Percentiles rank a stretch among this genome's conserved stretches.
Conservation (phyloP, 2,329 filamentous ascomycete genomes). For the Coleophoma cylindrospora region DNA sequence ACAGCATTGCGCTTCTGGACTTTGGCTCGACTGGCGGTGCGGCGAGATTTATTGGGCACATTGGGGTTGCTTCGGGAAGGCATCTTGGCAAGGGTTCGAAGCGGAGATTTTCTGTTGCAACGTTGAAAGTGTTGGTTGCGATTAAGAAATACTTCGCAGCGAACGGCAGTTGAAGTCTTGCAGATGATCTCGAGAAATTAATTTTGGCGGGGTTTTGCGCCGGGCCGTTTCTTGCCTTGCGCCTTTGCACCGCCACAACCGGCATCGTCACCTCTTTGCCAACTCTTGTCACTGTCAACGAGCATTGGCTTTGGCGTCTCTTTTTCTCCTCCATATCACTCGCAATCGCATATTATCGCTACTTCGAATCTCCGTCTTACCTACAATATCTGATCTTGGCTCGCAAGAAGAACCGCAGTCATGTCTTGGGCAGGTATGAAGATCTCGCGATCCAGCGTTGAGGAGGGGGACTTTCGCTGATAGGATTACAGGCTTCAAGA, state of each 20-base stretch:
- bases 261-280: neutral
- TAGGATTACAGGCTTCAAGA: slow-evolving; percentile 66
- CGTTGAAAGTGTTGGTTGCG: neutral
- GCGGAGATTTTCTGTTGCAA: slow-evolving; percentile 1
- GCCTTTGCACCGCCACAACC: slow-evolving; percentile 5
- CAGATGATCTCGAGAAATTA: neutral
- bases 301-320: neutral
- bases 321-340: neutral
- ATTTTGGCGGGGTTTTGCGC: slow-evolving; percentile 6
- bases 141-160: neutral
- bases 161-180: too few species aligned
- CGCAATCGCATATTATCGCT: too few species aligned
- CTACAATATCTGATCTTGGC: neutral
- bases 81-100: slow-evolving; percentile 14
- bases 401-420: slow-evolving; percentile 14
- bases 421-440: slow-evolving; percentile 44
- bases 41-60: slow-evolving; percentile 26
- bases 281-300: neutral
- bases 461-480: slow-evolving; percentile 12
- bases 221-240: neutral
- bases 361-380: neutral
- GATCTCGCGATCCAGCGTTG: neutral
- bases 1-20: slow-evolving; percentile 23
- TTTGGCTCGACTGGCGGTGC: slow-evolving; percentile 22
- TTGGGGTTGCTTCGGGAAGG: slow-evolving; percentile 28